Evolutionary conservation across 345 rosid genomes (phyloP), one percentile per base, ranked within the genome.

Genomic region (Anastatica hierochuntica): DNA sequence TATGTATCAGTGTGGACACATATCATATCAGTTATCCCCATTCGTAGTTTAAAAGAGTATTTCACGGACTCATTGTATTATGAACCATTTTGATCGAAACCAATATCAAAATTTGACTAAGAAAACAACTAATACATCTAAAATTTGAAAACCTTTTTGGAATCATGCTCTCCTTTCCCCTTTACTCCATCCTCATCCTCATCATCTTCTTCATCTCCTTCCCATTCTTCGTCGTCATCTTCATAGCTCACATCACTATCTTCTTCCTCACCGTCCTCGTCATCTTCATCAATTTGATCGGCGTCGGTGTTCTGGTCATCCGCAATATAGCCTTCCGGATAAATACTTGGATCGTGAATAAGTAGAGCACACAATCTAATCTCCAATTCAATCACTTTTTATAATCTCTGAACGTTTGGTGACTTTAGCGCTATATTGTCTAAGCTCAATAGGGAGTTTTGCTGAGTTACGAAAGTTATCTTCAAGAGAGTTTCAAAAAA

Each of bases 271-370:
- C 55, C 79, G 0, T 67, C 77, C 0, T 74, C 79, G 0, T 67
- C 79, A 0, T 65, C 77, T 1, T 66, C 74, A 4, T 69, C 79
- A 1, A 17, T 43, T 16, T 60, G 67, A 12, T 13, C 38, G 5
- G 29, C 26, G 54, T 49, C 53, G 11, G 53, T 30, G 10, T 48
- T 48, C 24, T 31, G 7, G 5, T 39, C 53, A 48, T 39, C 20
- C 1, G 60, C 49, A 30, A 64, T 55, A 66, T 66, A 19, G 23
- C 79, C 79, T 36, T 73, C 74, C n/a, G 78, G 68, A 53, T 74
- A 84, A 67, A 88, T 85, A 76, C 85, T 88, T 23, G 98, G 96
- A 74, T 92, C 98, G n/a, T n/a, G n/a, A n/a, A n/a, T n/a, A n/a
- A n/a, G n/a, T n/a, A n/a, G n/a, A n/a, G n/a, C n/a, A n/a, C 73